Conservation (phyloP, 2,329 filamentous ascomycete genomes). For the Pseudocercospora fuligena region DNA sequence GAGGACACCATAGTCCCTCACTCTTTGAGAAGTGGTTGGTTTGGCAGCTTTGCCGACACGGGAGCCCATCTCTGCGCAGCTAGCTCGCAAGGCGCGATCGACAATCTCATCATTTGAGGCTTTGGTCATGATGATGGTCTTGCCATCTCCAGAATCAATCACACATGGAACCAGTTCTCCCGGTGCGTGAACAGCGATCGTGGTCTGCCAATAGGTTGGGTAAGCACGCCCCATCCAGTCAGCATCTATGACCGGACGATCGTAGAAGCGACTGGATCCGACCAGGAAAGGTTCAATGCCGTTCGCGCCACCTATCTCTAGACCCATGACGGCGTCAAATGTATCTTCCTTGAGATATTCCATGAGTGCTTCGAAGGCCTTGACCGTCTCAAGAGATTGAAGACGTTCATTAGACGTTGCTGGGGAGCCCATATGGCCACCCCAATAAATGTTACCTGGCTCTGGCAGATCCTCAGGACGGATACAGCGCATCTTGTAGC, state of each 20-base stretch:
- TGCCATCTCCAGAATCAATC: slow-evolving; percentile 54
- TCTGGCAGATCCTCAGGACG: slow-evolving; percentile 57
- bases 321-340: slow-evolving; percentile 63
- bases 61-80: slow-evolving; percentile 47
- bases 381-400: slow-evolving; percentile 57
- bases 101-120: slow-evolving; percentile 49
- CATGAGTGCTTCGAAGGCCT: slow-evolving; percentile 54
- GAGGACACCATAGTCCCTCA: slow-evolving; percentile 44
- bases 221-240: slow-evolving; percentile 56
- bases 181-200: slow-evolving; percentile 49
- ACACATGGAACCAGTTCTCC: slow-evolving; percentile 50
- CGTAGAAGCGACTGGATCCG: slow-evolving; percentile 58
- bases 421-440: slow-evolving; percentile 64
- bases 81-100: slow-evolving; percentile 47
- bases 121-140: slow-evolving; percentile 50
- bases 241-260: slow-evolving; percentile 49
- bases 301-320: slow-evolving; percentile 72
- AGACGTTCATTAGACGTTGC: slow-evolving; percentile 66
- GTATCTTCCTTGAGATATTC: slow-evolving; percentile 51
- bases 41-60: slow-evolving; percentile 48
- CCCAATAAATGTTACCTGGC: slow-evolving; percentile 59
- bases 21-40: slow-evolving; percentile 46
- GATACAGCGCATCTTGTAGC: slow-evolving; percentile 58
- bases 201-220: slow-evolving; percentile 54
- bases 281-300: slow-evolving; percentile 64